These are phyloP conservation scores for Neopestalotiopsis sp. DNA, from an alignment of 2,329 filamentous ascomycete genomes.

Conservation along the genomic window DNA sequence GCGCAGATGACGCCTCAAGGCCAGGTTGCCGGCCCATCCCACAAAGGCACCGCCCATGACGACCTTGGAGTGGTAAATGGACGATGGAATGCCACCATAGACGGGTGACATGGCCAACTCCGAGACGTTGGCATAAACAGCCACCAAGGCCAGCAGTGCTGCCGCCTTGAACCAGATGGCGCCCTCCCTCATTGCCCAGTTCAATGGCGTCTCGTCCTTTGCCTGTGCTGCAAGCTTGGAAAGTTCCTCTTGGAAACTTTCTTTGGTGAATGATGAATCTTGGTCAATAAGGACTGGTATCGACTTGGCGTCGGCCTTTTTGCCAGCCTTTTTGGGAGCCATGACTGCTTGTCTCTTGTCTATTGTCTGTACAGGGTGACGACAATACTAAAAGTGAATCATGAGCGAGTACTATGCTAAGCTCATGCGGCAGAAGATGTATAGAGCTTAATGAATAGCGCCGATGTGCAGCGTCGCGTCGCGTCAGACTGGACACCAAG, in stretches of 20 bases:
- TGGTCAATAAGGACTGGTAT: constrained; percentile 30
- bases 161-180: constrained; percentile 46
- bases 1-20: constrained; percentile 54
- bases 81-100: constrained; percentile 83
- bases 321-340: constrained; percentile 33
- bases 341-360: constrained; percentile 22
- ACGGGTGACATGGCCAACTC: constrained; percentile 82
- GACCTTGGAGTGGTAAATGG: constrained; percentile 71
- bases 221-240: constrained; percentile 49
- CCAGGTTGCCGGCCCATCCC: constrained; percentile 73
- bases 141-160: constrained; percentile 60
- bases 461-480: not conserved
- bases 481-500: not conserved
- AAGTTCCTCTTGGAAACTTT: constrained; percentile 60
- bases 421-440: not conserved
- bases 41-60: constrained; percentile 70
- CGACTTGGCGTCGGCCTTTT: constrained; percentile 25
- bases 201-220: constrained; percentile 36
- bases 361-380: not conserved
- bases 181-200: constrained; percentile 41
- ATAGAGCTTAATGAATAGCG: not conserved
- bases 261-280: constrained; percentile 49
- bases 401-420: not conserved
- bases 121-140: constrained; percentile 71
- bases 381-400: not conserved